Evolutionary conservation across 768 basidiomycete genomes (phyloP).

Genomic region (Neoboletus subvelutipes): DNA sequence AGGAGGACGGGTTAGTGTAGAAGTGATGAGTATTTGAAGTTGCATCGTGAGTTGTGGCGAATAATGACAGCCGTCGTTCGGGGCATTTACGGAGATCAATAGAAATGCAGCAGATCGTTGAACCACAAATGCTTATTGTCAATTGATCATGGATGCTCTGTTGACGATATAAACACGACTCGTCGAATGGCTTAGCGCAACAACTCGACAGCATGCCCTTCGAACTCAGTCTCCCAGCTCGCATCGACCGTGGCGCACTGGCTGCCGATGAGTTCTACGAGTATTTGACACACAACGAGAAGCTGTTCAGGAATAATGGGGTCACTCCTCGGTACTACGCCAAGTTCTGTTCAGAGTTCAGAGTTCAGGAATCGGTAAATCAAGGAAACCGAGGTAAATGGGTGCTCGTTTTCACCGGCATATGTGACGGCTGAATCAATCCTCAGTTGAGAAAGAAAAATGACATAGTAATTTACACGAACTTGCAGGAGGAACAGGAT

Average conservation of each 20-base stretch:
- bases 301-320: not conserved
- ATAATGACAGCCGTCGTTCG: too few relatives aligned
- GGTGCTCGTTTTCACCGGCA: not conserved
- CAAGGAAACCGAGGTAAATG: constrained; percentile 4
- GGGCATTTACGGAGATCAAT: too few relatives aligned
- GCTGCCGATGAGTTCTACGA: constrained; percentile 10
- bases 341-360: constrained; percentile 7
- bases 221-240: too few relatives aligned
- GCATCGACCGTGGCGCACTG: too few relatives aligned
- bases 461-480: not conserved
- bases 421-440: not conserved
- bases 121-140: too few relatives aligned
- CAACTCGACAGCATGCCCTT: not conserved
- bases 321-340: not conserved
- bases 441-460: not conserved
- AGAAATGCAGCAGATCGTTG: too few relatives aligned
- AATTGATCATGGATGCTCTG: too few relatives aligned
- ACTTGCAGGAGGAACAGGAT: not conserved
- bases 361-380: constrained; percentile 1
- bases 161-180: not conserved
- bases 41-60: too few relatives aligned
- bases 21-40: too few relatives aligned
- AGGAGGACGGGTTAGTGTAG: not conserved
- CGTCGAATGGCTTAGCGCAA: not conserved
- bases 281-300: constrained; percentile 5